Evolutionary conservation across 768 basidiomycete species (phyloP).

Genomic region (Tricholoma hemisulphureum): DNA sequence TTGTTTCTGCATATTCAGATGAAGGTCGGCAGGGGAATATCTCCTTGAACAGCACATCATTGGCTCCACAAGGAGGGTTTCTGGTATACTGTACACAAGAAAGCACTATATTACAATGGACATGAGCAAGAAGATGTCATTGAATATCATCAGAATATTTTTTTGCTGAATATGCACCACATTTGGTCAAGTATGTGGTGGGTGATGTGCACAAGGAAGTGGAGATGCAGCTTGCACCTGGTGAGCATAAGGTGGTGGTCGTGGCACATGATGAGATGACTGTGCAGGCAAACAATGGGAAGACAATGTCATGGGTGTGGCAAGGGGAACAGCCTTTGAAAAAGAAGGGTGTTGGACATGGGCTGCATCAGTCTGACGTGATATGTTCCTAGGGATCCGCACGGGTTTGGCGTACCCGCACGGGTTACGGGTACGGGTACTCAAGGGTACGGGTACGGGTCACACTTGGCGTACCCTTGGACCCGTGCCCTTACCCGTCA

Average conservation of each 20-base stretch:
- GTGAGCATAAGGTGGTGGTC: neutral
- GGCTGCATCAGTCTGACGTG: slow-evolving; percentile 1
- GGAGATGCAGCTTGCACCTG: neutral
- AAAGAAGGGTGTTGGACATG: slow-evolving; percentile 4
- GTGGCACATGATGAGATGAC: slow-evolving; percentile 19
- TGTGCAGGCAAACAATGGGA: slow-evolving; percentile 36
- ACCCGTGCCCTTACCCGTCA: too few relatives aligned
- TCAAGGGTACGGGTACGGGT: too few relatives aligned
- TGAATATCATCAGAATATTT: neutral
- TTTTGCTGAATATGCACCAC: slow-evolving; percentile 18
- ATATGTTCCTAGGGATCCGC: too few relatives aligned
- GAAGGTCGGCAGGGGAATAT: neutral
- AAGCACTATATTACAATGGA: slow-evolving; percentile 34
- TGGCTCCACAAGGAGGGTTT: neutral
- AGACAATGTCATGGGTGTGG: slow-evolving; percentile 26
- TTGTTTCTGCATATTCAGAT: neutral
- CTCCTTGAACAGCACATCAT: neutral
- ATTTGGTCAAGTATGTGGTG: neutral
- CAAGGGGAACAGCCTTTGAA: slow-evolving; percentile 8
- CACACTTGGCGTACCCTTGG: too few relatives aligned
- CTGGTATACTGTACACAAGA: neutral
- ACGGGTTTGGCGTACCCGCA: too few relatives aligned
- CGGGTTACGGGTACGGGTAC: too few relatives aligned
- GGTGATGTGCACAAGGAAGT: neutral
- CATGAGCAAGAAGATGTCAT: neutral